Percentiles rank a stretch among this genome's conserved stretches.
phyloP scores from a whole-genome alignment of 345 rosid species.

The Litchi chinensis region DNA sequence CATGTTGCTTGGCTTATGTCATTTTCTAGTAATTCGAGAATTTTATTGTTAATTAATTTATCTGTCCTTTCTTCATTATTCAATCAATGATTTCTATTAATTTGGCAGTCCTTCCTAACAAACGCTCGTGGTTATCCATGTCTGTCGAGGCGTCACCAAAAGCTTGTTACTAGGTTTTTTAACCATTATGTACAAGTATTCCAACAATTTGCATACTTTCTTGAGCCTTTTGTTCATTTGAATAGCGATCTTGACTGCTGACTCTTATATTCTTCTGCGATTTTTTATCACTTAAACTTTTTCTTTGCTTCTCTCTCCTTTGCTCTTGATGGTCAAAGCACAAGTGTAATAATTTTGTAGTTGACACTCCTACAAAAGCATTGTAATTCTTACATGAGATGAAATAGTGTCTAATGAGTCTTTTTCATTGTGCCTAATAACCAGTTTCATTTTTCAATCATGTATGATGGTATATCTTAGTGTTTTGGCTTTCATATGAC shows the following conservation, averaged over 20 bases:
- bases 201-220: not conserved
- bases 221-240: not conserved
- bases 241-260: constrained; percentile 4
- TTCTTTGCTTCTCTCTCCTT: not conserved
- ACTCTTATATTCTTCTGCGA: not conserved
- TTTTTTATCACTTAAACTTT: not conserved
- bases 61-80: not conserved
- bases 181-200: constrained; percentile 88
- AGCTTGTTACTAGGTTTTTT: constrained; percentile 68
- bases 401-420: not conserved
- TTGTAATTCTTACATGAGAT: not conserved
- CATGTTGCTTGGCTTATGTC: constrained; percentile 1
- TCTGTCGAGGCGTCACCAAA: constrained; percentile 88
- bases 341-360: not conserved
- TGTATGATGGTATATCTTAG: not conserved
- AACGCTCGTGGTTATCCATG: constrained; percentile 94
- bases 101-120: constrained; percentile 77
- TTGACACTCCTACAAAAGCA: not conserved
- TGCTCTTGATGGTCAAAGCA: not conserved
- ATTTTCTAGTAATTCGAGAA: constrained; percentile 1
- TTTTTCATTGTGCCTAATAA: not conserved
- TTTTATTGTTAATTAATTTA: not conserved
- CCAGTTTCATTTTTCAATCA: not conserved
- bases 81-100: constrained; percentile 23
- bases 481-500: not conserved